phyloP scores from a whole-genome alignment of 2,329 filamentous ascomycete species.

The Apiospora arundinis region DNA sequence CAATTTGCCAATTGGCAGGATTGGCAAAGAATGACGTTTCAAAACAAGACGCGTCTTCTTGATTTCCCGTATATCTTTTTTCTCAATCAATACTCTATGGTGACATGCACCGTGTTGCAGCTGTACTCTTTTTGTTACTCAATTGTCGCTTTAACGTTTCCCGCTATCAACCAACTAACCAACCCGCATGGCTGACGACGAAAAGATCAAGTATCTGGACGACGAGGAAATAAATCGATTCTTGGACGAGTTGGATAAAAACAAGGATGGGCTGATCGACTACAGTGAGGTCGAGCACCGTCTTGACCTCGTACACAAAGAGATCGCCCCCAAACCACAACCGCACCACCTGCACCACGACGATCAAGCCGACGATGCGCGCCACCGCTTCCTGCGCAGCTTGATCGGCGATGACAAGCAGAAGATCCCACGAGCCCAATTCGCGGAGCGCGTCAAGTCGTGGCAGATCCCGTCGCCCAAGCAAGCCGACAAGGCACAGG shows the following conservation, averaged over 20 bases:
- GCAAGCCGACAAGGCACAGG: conserved; percentile 53
- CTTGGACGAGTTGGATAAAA: conserved; percentile 57
- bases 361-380: conserved; percentile 44
- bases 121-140: background rate
- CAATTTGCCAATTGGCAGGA: conserved; percentile 7
- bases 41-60: background rate
- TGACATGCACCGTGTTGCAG: background rate
- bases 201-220: conserved; percentile 41
- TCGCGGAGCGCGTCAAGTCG: conserved; percentile 48
- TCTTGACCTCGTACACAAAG: conserved; percentile 57
- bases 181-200: conserved; percentile 1
- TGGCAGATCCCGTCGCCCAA: conserved; percentile 57
- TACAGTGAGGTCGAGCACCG: conserved; percentile 33
- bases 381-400: conserved; percentile 58
- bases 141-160: background rate
- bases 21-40: background rate
- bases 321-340: conserved; percentile 54
- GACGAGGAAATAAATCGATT: conserved; percentile 59
- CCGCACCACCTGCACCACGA: conserved; percentile 51
- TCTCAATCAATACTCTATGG: background rate
- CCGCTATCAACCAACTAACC: background rate
- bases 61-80: background rate
- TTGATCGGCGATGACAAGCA: conserved; percentile 48
- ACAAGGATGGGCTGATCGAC: conserved; percentile 57
- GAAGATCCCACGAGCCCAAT: conserved; percentile 53